A percentile compares a stretch with the other conserved stretches of the same genome.
These are phyloP conservation scores for Salvia miltiorrhiza DNA, from an alignment of 257 asterid species.

Conservation along the genomic window DNA sequence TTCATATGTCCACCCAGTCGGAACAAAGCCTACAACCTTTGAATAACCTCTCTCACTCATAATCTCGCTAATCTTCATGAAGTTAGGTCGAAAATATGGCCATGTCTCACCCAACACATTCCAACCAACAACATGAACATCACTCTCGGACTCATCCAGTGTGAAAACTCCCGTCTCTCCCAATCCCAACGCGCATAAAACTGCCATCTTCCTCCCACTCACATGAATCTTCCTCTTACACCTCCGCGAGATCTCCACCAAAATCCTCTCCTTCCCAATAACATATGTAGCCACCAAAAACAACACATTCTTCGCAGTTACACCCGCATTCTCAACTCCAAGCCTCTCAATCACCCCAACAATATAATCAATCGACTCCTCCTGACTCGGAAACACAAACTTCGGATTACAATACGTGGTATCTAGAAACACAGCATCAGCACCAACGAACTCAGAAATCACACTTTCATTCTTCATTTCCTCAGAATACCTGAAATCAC, in stretches of 20 bases:
- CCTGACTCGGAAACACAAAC: slow-evolving; percentile 76
- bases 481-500: slow-evolving; percentile 72
- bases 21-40: slow-evolving; percentile 86
- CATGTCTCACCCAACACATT: slow-evolving; percentile 92
- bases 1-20: slow-evolving; percentile 96
- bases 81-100: slow-evolving; percentile 92
- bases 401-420: slow-evolving; percentile 91
- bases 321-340: slow-evolving; percentile 45
- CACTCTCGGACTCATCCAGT: slow-evolving; percentile 56
- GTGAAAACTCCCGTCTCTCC: slow-evolving; percentile 71
- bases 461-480: slow-evolving; percentile 50
- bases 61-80: slow-evolving; percentile 62
- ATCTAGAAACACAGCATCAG: slow-evolving; percentile 81
- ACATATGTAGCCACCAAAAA: slow-evolving; percentile 89
- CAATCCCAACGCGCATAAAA: slow-evolving; percentile 57
- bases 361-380: slow-evolving; percentile 77
- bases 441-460: slow-evolving; percentile 58
- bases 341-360: slow-evolving; percentile 58
- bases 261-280: slow-evolving; percentile 83
- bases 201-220: slow-evolving; percentile 55
- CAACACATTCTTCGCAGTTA: slow-evolving; percentile 43
- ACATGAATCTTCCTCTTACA: slow-evolving; percentile 75
- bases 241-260: slow-evolving; percentile 74
- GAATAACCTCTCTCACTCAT: slow-evolving; percentile 78
- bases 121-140: slow-evolving; percentile 95